These are phyloP conservation scores for Penicillium sumatraense DNA, from an alignment of 2,329 filamentous ascomycete genomes.

Conservation along the genomic window DNA sequence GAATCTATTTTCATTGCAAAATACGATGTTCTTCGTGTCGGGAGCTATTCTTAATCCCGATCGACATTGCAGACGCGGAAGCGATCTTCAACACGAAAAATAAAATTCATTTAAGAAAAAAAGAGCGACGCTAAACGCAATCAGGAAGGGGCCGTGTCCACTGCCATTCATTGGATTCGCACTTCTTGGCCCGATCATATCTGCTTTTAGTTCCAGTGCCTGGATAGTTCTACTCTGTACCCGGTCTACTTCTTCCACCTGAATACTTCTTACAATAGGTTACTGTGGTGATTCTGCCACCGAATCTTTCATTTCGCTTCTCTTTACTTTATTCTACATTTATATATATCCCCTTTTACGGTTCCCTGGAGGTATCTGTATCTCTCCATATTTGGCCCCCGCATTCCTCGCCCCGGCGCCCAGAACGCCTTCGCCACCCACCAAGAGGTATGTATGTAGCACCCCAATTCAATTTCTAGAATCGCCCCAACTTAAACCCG, in stretches of 20 bases:
- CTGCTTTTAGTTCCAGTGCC: background rate
- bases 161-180: background rate
- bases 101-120: background rate
- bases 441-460: no score
- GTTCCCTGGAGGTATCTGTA: background rate
- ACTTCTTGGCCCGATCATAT: background rate
- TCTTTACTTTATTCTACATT: no score
- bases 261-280: no score
- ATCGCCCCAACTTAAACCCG: background rate
- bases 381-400: background rate
- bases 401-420: background rate
- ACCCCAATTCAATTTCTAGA: no score
- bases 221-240: no score
- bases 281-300: no score
- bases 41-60: background rate
- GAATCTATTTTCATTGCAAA: background rate
- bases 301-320: no score
- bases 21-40: background rate
- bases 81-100: background rate
- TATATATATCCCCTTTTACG: no score
- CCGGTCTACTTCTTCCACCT: background rate
- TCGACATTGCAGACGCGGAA: slow-evolving; percentile 2
- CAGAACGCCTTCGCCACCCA: background rate
- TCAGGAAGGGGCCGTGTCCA: background rate
- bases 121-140: background rate